Percentiles rank a stretch among this genome's conserved stretches.
Evolutionary conservation across 345 rosid genomes (phyloP).

Genomic region (Pseudoturritis turrita): DNA sequence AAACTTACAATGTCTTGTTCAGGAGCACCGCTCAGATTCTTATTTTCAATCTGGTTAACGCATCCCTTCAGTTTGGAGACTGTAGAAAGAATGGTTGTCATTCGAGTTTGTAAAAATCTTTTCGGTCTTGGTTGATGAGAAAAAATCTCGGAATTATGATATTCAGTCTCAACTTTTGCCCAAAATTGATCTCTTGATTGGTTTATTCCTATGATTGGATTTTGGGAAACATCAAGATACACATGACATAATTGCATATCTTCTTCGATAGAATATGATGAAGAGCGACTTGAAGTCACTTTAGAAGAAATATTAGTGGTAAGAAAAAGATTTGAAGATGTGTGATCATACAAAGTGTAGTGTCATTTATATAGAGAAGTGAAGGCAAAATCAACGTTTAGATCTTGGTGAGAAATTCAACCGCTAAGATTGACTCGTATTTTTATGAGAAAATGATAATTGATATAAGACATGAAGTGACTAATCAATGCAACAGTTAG

Average conservation of each 20-base stretch:
- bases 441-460: too few species aligned
- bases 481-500: too few species aligned
- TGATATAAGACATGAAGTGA: too few species aligned
- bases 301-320: background rate
- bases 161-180: background rate
- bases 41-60: background rate
- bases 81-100: background rate
- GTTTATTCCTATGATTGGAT: background rate
- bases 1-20: background rate
- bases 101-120: background rate
- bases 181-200: background rate
- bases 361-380: background rate
- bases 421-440: too few species aligned
- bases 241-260: too few species aligned
- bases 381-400: too few species aligned
- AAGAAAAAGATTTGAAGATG: background rate
- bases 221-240: background rate
- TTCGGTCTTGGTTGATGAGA: background rate
- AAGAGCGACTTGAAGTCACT: background rate
- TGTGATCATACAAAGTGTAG: background rate
- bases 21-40: background rate
- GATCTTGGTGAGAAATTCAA: too few species aligned
- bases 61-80: background rate
- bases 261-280: background rate
- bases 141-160: background rate